Conservation (phyloP, 2,329 filamentous ascomycete genomes). For the Trichoderma simmonsii region DNA sequence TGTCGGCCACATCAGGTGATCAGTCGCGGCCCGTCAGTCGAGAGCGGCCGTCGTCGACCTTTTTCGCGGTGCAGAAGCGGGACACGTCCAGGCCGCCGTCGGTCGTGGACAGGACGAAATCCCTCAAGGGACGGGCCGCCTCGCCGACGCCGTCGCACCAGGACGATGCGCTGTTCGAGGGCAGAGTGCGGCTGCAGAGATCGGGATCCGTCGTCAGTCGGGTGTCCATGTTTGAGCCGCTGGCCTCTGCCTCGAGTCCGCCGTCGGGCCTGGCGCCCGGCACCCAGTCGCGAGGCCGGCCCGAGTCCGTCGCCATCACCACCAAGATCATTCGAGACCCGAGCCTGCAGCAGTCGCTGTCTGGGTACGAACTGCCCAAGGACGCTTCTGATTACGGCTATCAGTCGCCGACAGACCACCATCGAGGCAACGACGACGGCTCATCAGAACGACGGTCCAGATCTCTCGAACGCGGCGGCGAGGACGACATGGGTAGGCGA, state of each 20-base stretch:
- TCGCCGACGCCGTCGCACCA: constrained; percentile 44
- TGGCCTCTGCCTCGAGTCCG: constrained; percentile 13
- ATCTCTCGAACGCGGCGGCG: constrained; percentile 33
- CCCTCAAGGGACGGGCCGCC: constrained; percentile 32
- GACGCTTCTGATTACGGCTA: constrained; percentile 45
- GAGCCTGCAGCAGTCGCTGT: constrained; percentile 33
- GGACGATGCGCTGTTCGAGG: constrained; percentile 42
- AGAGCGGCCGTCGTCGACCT: constrained; percentile 50
- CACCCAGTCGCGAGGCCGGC: constrained; percentile 45
- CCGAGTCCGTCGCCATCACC: constrained; percentile 84
- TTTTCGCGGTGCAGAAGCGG: constrained; percentile 57
- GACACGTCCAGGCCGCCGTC: constrained; percentile 46
- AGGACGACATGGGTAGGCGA: constrained; percentile 44
- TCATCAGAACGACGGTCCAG: constrained; percentile 36
- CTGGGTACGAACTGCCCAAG: constrained; percentile 39
- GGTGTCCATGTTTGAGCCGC: constrained; percentile 53
- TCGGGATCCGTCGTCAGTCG: constrained; percentile 55
- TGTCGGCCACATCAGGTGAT: constrained; percentile 47
- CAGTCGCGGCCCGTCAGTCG: constrained; percentile 25
- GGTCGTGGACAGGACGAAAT: constrained; percentile 43
- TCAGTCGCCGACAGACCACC: constrained; percentile 54
- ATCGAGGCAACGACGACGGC: constrained; percentile 28
- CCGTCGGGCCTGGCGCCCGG: constrained; percentile 23
- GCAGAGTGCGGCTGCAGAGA: constrained; percentile 36
- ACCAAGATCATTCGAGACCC: constrained; percentile 75